These are phyloP conservation scores for Fraxinus baroniana DNA, from an alignment of 305 asterid species.

Conservation along the genomic window DNA sequence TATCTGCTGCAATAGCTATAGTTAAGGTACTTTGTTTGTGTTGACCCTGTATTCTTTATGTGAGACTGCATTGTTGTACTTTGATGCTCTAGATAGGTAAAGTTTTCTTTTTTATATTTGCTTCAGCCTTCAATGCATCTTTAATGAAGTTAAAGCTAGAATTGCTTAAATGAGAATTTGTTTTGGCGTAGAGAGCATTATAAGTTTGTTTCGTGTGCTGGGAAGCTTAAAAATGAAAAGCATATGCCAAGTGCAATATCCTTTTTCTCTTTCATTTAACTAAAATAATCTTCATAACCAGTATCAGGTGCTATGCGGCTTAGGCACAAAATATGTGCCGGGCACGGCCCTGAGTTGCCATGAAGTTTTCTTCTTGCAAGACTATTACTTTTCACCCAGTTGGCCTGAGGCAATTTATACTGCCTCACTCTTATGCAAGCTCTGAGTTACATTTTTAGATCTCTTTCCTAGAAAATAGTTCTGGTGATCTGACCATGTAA, in stretches of 20 bases:
- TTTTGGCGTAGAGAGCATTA: background rate
- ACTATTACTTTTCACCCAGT: background rate
- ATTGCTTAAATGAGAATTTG: background rate
- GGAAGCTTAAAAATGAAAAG: background rate
- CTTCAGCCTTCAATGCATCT: background rate
- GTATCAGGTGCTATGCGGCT: background rate
- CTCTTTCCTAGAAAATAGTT: background rate
- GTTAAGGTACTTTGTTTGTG: slow-evolving; percentile 61
- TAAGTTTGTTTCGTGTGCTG: slow-evolving; percentile 7
- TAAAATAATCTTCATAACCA: background rate
- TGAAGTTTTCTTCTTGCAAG: slow-evolving; percentile 7
- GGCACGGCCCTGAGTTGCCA: background rate
- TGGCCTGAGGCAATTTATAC: background rate
- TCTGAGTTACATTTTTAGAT: background rate
- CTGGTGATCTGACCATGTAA: background rate
- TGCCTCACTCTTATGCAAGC: background rate
- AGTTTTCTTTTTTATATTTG: background rate
- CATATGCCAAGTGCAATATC: slow-evolving; percentile 8
- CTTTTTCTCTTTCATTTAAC: background rate
- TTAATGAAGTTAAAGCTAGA: background rate
- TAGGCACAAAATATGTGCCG: background rate
- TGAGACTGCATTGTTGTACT: background rate
- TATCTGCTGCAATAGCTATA: slow-evolving; percentile 88
- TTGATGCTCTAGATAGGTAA: slow-evolving; percentile 2
- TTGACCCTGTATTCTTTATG: background rate